Conservation (phyloP, 805 yeast genomes). For the Ogataea kodamae region DNA sequence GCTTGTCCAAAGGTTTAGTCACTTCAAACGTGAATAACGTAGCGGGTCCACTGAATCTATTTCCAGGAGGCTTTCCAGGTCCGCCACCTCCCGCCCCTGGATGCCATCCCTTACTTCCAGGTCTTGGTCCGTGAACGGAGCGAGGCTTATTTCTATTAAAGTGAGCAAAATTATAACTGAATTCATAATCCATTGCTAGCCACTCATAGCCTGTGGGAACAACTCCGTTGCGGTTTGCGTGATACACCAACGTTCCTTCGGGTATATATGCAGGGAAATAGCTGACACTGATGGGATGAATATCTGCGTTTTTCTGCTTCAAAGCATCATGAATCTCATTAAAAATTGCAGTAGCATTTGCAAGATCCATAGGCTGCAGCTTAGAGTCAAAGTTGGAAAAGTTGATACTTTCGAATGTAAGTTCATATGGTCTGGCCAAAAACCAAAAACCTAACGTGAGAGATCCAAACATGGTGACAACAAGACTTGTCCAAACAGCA, state of each 20-base stretch:
- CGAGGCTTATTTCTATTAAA: constrained; percentile 17
- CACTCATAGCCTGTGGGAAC: constrained; percentile 53
- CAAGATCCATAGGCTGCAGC: constrained; percentile 35
- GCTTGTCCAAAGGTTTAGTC: constrained; percentile 43
- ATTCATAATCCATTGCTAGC: constrained; percentile 64
- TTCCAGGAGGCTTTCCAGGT: constrained; percentile 10
- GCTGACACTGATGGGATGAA: constrained; percentile 54
- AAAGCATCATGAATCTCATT: constrained; percentile 51
- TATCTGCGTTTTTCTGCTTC: constrained; percentile 48
- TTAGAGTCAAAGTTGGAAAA: constrained; percentile 24
- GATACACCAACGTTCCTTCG: constrained; percentile 54
- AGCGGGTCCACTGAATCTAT: constrained; percentile 9
- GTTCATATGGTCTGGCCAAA: not conserved
- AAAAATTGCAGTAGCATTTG: constrained; percentile 53
- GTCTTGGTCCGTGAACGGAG: constrained; percentile 1
- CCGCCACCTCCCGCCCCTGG: constrained; percentile 9
- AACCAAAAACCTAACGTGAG: not conserved
- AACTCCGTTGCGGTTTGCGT: constrained; percentile 39
- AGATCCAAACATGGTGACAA: not conserved
- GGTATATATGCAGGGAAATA: constrained; percentile 61
- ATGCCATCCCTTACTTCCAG: constrained; percentile 12
- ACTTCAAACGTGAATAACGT: constrained; percentile 46
- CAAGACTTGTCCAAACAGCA: constrained; percentile 3
- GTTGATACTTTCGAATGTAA: constrained; percentile 2
- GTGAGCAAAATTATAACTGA: constrained; percentile 47